Evolutionary conservation across 305 asterid species (phyloP).

Genomic region (Fraxinus baroniana): DNA sequence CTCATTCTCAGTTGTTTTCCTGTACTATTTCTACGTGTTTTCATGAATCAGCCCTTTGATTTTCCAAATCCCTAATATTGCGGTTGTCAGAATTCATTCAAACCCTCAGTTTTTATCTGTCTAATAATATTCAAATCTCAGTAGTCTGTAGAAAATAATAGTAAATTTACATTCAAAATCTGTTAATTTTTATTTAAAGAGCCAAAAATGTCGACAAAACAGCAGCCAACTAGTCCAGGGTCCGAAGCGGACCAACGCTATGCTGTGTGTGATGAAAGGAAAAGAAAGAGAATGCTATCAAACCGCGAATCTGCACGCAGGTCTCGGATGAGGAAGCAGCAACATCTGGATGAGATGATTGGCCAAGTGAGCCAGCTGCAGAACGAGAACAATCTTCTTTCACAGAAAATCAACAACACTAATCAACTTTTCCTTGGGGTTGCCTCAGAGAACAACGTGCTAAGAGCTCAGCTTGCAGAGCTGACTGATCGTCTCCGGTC

Average conservation of each 20-base stretch:
- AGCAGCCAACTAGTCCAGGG: conserved; percentile 31
- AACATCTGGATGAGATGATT: conserved; percentile 37
- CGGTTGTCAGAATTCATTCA: neutral
- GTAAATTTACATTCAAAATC: neutral
- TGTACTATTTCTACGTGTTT: conserved; percentile 51
- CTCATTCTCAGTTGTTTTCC: conserved; percentile 60
- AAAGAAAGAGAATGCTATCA: conserved; percentile 51
- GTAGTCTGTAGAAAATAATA: no score
- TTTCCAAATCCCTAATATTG: no score
- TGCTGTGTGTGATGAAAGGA: conserved; percentile 40
- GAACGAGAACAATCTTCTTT: conserved; percentile 30
- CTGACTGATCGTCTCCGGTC: conserved; percentile 48
- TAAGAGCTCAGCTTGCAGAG: conserved; percentile 52
- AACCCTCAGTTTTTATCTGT: neutral
- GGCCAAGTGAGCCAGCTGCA: conserved; percentile 34
- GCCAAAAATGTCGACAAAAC: conserved; percentile 32
- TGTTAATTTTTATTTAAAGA: neutral
- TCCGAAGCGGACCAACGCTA: conserved; percentile 30
- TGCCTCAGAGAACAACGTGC: conserved; percentile 43
- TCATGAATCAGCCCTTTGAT: conserved; percentile 40
- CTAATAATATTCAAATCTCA: no score
- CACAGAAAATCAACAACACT: conserved; percentile 27
- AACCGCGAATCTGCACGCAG: conserved; percentile 58
- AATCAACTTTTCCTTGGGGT: conserved; percentile 18
- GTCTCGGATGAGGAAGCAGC: conserved; percentile 52